phyloP scores from a whole-genome alignment of 2,329 filamentous ascomycete genomes.

The Pseudogymnoascus sp. region DNA sequence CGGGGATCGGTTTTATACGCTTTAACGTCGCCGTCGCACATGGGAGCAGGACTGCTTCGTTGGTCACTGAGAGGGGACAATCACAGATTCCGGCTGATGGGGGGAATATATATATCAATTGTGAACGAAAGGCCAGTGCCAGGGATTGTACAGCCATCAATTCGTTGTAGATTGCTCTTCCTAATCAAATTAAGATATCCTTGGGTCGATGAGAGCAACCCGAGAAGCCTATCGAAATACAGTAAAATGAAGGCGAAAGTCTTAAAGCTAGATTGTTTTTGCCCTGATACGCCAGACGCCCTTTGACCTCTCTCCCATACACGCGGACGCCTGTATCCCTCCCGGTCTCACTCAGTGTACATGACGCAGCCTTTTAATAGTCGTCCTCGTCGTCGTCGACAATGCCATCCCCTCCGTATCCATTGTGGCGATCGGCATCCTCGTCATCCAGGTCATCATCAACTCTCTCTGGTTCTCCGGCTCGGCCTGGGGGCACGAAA shows the following conservation, averaged over 20 bases:
- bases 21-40: constrained; percentile 41
- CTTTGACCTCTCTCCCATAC: not conserved
- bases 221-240: constrained; percentile 5
- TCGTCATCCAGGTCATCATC: constrained; percentile 24
- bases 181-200: constrained; percentile 2
- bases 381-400: constrained; percentile 50
- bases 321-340: not conserved
- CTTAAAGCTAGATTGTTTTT: constrained; percentile 7
- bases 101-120: not conserved
- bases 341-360: not conserved
- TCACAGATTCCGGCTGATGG: not conserved
- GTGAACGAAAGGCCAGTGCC: not conserved
- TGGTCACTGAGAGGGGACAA: not conserved
- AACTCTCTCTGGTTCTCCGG: constrained; percentile 13
- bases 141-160: not conserved
- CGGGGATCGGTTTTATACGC: constrained; percentile 89
- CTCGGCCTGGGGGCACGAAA: not conserved
- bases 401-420: constrained; percentile 46
- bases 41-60: not conserved
- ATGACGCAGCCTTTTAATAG: constrained; percentile 33
- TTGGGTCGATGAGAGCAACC: not conserved
- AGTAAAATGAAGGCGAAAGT: constrained; percentile 3
- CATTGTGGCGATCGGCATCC: constrained; percentile 28
- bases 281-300: constrained; percentile 6
- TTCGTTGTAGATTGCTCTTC: constrained; percentile 3